A percentile compares a stretch with the other conserved stretches of the same genome.
These are phyloP conservation scores for Vitis riparia DNA, from an alignment of 164 flowering plant genomes.

Conservation along the genomic window DNA sequence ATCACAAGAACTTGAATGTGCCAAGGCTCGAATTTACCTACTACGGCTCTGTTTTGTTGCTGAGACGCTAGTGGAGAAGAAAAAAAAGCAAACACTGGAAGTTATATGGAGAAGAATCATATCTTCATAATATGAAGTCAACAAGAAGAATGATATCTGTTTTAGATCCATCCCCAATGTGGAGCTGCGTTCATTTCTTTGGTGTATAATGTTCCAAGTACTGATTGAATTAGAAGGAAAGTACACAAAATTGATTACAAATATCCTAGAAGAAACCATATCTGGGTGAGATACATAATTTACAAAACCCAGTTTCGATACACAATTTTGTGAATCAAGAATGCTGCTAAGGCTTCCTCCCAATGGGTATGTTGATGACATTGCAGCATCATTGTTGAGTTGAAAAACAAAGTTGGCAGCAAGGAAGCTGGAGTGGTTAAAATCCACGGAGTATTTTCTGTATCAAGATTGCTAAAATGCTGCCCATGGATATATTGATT, in stretches of 20 bases:
- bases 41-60: too few species aligned
- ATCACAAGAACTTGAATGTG: too few species aligned
- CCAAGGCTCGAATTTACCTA: too few species aligned
- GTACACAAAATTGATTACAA: neutral
- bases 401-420: slow-evolving; percentile 35
- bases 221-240: neutral
- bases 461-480: slow-evolving; percentile 71
- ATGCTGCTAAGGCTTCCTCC: slow-evolving; percentile 69
- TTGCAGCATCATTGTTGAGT: slow-evolving; percentile 89
- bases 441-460: slow-evolving; percentile 37
- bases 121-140: too few species aligned
- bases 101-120: too few species aligned
- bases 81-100: too few species aligned
- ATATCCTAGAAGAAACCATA: neutral
- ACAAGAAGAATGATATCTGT: too few species aligned
- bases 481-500: slow-evolving; percentile 86
- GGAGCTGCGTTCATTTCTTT: neutral
- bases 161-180: too few species aligned
- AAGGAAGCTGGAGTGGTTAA: neutral
- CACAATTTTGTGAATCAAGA: slow-evolving; percentile 65
- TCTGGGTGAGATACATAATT: neutral
- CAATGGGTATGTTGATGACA: slow-evolving; percentile 75
- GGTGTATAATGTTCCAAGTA: neutral
- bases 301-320: slow-evolving; percentile 33
- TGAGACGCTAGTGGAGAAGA: too few species aligned